Base-by-base conservation (phyloP, 768 basidiomycete genomes). In the Hemileccinum impolitum region DNA sequence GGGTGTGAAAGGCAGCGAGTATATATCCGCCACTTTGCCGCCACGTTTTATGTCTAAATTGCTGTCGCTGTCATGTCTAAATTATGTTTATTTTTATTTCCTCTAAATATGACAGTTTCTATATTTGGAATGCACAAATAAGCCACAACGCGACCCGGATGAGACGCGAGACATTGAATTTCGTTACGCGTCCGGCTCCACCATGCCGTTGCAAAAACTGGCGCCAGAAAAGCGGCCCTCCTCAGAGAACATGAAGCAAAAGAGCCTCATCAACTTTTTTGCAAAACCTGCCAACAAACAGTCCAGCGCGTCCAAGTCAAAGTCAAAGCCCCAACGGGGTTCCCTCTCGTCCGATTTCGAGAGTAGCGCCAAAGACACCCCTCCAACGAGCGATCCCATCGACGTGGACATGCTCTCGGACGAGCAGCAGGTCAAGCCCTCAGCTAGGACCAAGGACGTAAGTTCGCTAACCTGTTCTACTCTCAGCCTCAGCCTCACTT, bases 301-400 rank as follows among this genome's bases (percentile, higher is more conserved):
- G 23, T 23, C 23, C 23, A 23, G 23, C 23, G 23, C 23, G 23
- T 23, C 38, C 3, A 21, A 34, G 11, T 3, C 5, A 34, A 37
- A 42, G 47, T 43, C 61, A 13, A 61, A 50, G 43, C 59, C 56
- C 8, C 76, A 77, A 17, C 69, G 61, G 60, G 68, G 66, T 51
- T 72, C 72, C 3, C 51, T 60, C 30, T 75, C 74, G 15, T 84
- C 81, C 38, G 79, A 79, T 19, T 70, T 68, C 18, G 72, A 69
- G 17, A 73, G 72, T 43, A 84, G 74, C 54, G 47, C 59, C 35
- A 71, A 69, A 25, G 76, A 78, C 14, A 87, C 86, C 2, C 88
- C 89, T 23, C 87, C 87, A 0, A 87, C 87, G 3, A 90, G 87
- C 54, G 87, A 90, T 48, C 74, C 79, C 25, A 78, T 90, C 48